phyloP scores from a whole-genome alignment of 371 early-diverging fungal species.

The Encephalitozoon romaleae region DNA sequence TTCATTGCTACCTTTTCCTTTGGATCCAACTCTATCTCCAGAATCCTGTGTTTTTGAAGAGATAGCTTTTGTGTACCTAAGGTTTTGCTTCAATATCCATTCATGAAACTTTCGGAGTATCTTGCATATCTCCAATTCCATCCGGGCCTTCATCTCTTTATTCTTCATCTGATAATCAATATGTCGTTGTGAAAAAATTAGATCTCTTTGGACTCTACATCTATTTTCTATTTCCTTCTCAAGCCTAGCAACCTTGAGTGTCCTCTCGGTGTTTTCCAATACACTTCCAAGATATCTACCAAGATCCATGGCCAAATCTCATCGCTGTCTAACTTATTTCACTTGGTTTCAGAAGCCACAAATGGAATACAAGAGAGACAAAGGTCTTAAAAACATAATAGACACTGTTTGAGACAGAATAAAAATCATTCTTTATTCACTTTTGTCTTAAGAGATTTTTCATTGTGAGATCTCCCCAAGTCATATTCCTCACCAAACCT shows the following conservation, averaged over 20 bases:
- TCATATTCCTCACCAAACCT: slow-evolving; percentile 46
- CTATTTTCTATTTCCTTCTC: not conserved
- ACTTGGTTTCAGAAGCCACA: not conserved
- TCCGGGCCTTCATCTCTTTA: not conserved
- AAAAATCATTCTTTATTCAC: slow-evolving; percentile 1
- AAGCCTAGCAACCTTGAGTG: not conserved
- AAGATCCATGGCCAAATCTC: not conserved
- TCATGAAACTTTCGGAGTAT: not conserved
- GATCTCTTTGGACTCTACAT: not conserved
- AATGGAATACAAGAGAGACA: not conserved
- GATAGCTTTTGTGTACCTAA: not conserved
- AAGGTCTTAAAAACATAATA: not conserved
- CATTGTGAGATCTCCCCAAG: slow-evolving; percentile 28
- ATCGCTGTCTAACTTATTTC: not conserved
- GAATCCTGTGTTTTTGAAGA: not conserved
- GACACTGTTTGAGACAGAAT: not conserved
- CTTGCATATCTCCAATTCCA: not conserved
- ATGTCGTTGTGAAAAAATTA: not conserved
- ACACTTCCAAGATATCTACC: not conserved
- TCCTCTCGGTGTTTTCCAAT: not conserved
- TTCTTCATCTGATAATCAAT: not conserved
- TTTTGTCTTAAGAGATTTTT: slow-evolving; percentile 11
- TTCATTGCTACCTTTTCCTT: not conserved
- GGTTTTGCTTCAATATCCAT: not conserved
- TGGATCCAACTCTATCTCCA: not conserved